Evolutionary conservation across 495 filamentous ascomycete species (phyloP), one percentile per base, ranked within the genome.

Genomic region (Wilcoxina mikolae): DNA sequence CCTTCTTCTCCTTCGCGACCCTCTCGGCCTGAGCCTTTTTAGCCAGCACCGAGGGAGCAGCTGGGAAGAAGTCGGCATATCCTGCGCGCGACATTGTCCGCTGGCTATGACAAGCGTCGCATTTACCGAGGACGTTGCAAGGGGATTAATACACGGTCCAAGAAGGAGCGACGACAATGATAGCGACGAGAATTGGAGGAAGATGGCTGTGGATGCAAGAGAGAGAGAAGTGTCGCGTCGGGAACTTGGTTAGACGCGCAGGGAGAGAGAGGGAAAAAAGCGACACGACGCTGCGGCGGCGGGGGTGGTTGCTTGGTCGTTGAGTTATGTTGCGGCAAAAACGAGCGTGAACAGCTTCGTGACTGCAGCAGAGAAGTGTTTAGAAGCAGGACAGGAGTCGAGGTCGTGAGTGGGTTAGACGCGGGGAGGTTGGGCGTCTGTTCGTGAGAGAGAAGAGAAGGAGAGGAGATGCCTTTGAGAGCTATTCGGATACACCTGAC

Each of bases 51-150:
- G 76, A 79, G 58, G 88, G 85, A 58, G 88, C 88, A 67, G 83
- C 78, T 56, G 89, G 86, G 68, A 93, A 94, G 75, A 87, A 93
- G 69, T 87, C 80, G 67, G 84, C 84, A 78, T 86, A 91, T 67
- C 84, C 80, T 73, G 84, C 83, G 73, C 82, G 83, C 77, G 86
- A 84, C 84, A 85, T 87, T 67, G 70, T 73, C 63, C 56, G 63
- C 23, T 51, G 53, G 55, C 59, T 64, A 65, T 52, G 54, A 54
- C 57, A 53, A 55, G 62, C 47, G 49, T 66, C 58, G 60, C 64
- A 66, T 66, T 61, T 65, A 65, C 61, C 57, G 55, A 43, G 48
- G 54, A 29, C 46, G 31, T 29, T 28, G 20, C 46, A 15, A 27
- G 46, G 46, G 46, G 12, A 49, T 46, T 20, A 46, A 20, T 18